Evolutionary conservation across 139 green algal genomes (phyloP).

Genomic region (Chlorella sp.): DNA sequence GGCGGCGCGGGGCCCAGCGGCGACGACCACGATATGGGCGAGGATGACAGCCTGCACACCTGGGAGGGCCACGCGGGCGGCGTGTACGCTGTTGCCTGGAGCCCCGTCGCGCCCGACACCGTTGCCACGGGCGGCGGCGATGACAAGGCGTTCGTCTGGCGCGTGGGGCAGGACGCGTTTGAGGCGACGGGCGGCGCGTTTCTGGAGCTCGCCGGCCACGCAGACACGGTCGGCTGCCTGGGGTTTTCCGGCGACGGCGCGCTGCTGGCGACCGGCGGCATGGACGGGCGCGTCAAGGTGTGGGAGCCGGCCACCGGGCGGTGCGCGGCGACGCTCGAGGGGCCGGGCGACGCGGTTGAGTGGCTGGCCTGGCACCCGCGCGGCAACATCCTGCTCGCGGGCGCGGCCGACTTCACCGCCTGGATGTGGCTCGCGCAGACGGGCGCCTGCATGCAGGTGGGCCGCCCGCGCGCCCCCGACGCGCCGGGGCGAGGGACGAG

Average conservation of each 20-base stretch:
- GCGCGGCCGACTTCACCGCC: slow-evolving; percentile 88
- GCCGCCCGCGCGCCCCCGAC: not conserved
- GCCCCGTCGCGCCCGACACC: slow-evolving; percentile 51
- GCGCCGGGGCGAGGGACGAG: not conserved
- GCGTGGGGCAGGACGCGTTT: slow-evolving; percentile 69
- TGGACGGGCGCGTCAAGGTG: slow-evolving; percentile 79
- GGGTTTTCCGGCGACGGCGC: slow-evolving; percentile 76
- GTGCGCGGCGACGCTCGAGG: slow-evolving; percentile 71
- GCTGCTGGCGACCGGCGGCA: slow-evolving; percentile 81
- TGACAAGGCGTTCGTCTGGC: slow-evolving; percentile 77
- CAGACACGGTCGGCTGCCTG: slow-evolving; percentile 78
- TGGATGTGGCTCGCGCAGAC: slow-evolving; percentile 96
- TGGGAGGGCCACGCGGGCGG: slow-evolving; percentile 75
- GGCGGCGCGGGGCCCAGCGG: too few relatives aligned
- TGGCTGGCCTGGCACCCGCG: slow-evolving; percentile 95
- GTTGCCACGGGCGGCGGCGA: slow-evolving; percentile 82
- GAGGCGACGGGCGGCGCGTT: slow-evolving; percentile 57
- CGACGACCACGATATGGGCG: slow-evolving; percentile 20
- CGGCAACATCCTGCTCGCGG: slow-evolving; percentile 88
- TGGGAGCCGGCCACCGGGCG: slow-evolving; percentile 64
- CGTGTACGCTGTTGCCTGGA: slow-evolving; percentile 82
- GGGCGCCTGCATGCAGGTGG: slow-evolving; percentile 87
- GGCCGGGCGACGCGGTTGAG: slow-evolving; percentile 76
- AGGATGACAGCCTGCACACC: slow-evolving; percentile 69
- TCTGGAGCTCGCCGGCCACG: slow-evolving; percentile 78